phyloP scores from a whole-genome alignment of 306 rosid genomes.

The Geum urbanum region DNA sequence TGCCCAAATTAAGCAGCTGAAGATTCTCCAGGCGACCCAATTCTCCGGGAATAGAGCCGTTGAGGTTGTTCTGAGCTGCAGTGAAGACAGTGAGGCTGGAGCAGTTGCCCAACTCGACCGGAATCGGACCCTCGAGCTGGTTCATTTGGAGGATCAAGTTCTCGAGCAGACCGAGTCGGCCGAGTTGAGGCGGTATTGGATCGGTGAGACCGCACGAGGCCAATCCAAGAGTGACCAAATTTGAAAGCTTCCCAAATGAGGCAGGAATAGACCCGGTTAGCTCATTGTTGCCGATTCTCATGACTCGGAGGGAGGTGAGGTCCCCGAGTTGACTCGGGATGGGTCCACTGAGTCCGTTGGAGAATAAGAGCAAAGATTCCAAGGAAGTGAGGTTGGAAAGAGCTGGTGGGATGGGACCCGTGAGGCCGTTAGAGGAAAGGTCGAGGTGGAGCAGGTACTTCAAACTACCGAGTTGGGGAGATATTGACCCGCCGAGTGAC shows the following conservation, averaged over 20 bases:
- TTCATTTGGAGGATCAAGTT: slow-evolving; percentile 60
- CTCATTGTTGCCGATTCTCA: slow-evolving; percentile 75
- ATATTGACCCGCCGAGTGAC: slow-evolving; percentile 71
- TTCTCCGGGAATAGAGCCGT: slow-evolving; percentile 63
- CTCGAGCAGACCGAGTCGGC: slow-evolving; percentile 49
- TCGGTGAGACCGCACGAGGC: slow-evolving; percentile 74
- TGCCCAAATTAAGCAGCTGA: slow-evolving; percentile 55
- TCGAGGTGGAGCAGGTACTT: slow-evolving; percentile 65
- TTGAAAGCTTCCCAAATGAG: slow-evolving; percentile 53
- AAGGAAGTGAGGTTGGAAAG: slow-evolving; percentile 58
- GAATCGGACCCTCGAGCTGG: slow-evolving; percentile 65
- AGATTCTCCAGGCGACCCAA: slow-evolving; percentile 57
- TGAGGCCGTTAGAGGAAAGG: slow-evolving; percentile 69
- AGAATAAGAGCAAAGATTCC: slow-evolving; percentile 67
- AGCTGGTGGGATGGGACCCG: slow-evolving; percentile 73
- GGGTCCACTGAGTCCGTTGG: slow-evolving; percentile 67
- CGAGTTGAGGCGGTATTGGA: slow-evolving; percentile 63
- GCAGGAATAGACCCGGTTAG: slow-evolving; percentile 72
- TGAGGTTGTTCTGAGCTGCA: slow-evolving; percentile 57
- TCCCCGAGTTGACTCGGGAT: slow-evolving; percentile 61
- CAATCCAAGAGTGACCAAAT: slow-evolving; percentile 54
- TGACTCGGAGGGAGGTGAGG: slow-evolving; percentile 61
- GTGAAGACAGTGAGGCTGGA: slow-evolving; percentile 65
- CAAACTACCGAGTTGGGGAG: slow-evolving; percentile 58
- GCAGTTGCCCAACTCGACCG: slow-evolving; percentile 73